Evolutionary conservation across 2,329 filamentous ascomycete species (phyloP).

Genomic region (Byssochlamys sp.): DNA sequence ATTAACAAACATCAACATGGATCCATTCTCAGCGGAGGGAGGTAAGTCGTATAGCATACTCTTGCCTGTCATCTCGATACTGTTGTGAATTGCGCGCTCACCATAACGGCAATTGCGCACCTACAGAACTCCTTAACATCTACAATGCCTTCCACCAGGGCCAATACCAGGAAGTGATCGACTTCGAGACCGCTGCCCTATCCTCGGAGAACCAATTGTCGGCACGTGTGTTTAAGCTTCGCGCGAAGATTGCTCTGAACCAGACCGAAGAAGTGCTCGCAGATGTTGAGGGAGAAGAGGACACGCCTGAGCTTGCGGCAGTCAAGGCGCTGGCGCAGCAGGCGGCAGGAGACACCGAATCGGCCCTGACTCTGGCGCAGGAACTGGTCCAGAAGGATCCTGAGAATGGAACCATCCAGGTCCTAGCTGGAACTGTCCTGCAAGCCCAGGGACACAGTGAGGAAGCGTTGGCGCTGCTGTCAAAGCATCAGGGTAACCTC

Average conservation of each 20-base stretch:
- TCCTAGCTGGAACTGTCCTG: slow-evolving; percentile 71
- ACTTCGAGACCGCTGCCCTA: slow-evolving; percentile 73
- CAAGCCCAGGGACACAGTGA: slow-evolving; percentile 73
- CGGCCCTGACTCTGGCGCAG: slow-evolving; percentile 55
- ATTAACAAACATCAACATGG: slow-evolving; percentile 36
- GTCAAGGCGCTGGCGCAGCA: slow-evolving; percentile 66
- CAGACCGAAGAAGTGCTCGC: slow-evolving; percentile 64
- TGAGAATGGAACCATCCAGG: slow-evolving; percentile 72
- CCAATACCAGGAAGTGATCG: slow-evolving; percentile 76
- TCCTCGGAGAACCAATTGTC: slow-evolving; percentile 68
- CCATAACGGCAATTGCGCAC: slow-evolving; percentile 2
- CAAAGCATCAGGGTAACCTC: slow-evolving; percentile 71
- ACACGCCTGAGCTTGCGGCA: slow-evolving; percentile 65
- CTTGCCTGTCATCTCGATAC: slow-evolving; percentile 1
- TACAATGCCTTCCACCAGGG: slow-evolving; percentile 61
- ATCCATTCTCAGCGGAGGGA: slow-evolving; percentile 57
- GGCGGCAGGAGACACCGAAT: slow-evolving; percentile 49
- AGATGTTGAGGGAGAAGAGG: slow-evolving; percentile 54
- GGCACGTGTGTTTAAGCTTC: slow-evolving; percentile 67
- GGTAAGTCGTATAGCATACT: slow-evolving; percentile 29
- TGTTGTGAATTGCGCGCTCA: slow-evolving; percentile 11
- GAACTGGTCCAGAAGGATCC: slow-evolving; percentile 56
- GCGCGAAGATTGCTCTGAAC: slow-evolving; percentile 73
- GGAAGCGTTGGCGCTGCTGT: slow-evolving; percentile 68
- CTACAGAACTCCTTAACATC: slow-evolving; percentile 55